Base-by-base conservation (phyloP, 1,139 yeast genomes). In the Diutina sp. region DNA sequence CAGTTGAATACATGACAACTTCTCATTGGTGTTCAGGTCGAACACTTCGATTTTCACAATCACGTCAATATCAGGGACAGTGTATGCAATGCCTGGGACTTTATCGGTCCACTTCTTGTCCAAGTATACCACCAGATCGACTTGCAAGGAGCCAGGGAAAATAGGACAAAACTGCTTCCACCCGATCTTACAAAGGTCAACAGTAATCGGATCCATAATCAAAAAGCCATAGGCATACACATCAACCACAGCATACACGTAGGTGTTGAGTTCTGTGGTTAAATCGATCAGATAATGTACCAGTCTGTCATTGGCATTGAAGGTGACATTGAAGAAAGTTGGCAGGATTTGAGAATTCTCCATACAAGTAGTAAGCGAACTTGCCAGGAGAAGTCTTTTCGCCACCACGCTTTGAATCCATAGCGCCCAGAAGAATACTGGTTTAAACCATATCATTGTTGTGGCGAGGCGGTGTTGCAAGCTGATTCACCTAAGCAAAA, bases 311-410 rank as follows among this genome's bases (percentile, higher is more conserved):
- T 84, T 87, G 0, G 91, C 90, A 63, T 84, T 72, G 65, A 86
- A 85, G 1, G 78, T 73, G 55, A 87, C 91, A 61, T 84, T 78
- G 65, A 87, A 91, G 62, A 77, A 81, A n/a, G 91, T 81, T 6
- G 97, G 95, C 1, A 96, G 84, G 67, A 95, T 84, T 67, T 84
- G 86, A 12, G 99, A 91, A 69, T 87, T 76, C 57, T 84, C 86
- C 96, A 90, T 90, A 74, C 99, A 93, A 55, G 99, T 88, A 63
- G 91, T 74, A 63, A 95, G 77, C n/a, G 98, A 90, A 14, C 82
- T 70, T 0, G 97, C 79, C 60, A 72, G 71, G 61, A 85, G 72
- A 2, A 14, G 6, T 14, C 53, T 25, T 44, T 16, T 30, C 4
- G 53, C 53, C 12, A 16, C 44, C 9, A 21, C 53, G 7, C 21